A percentile compares a stretch with the other conserved stretches of the same genome.
Evolutionary conservation across 176 grass and related monocot species (phyloP).

Genomic region (Oryza nivara): DNA sequence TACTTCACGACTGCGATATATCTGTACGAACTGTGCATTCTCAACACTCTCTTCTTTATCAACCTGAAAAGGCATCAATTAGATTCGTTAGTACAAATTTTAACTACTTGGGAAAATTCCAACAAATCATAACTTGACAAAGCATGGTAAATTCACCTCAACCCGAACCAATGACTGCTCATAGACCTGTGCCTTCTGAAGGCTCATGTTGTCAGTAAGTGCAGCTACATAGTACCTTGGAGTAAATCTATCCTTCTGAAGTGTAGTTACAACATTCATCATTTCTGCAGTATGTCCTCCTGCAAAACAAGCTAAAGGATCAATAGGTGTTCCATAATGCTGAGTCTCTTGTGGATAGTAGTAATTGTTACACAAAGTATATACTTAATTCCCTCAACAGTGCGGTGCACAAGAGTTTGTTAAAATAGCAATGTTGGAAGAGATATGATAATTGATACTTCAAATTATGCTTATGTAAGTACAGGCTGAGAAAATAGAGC

Average conservation of each 20-base stretch:
- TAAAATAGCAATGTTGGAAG: neutral
- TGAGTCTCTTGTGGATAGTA: neutral
- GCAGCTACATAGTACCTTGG: slow-evolving; percentile 87
- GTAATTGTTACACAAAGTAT: neutral
- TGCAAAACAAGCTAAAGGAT: slow-evolving; percentile 34
- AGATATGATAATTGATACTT: neutral
- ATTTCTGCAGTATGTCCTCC: slow-evolving; percentile 94
- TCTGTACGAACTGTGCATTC: slow-evolving; percentile 70
- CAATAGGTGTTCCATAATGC: slow-evolving; percentile 14
- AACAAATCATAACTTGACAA: neutral
- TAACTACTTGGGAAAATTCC: slow-evolving; percentile 16
- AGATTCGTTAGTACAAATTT: neutral
- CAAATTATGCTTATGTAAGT: neutral
- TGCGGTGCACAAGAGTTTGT: neutral
- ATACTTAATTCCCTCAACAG: slow-evolving; percentile 25
- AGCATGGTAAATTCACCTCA: slow-evolving; percentile 35
- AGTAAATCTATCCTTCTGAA: slow-evolving; percentile 80
- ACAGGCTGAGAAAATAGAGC: neutral
- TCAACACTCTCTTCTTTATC: slow-evolving; percentile 37
- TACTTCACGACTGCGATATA: slow-evolving; percentile 95
- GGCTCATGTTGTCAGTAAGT: slow-evolving; percentile 92
- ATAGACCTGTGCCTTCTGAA: slow-evolving; percentile 80
- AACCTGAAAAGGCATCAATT: slow-evolving; percentile 44
- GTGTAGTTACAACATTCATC: slow-evolving; percentile 70
- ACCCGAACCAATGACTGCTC: slow-evolving; percentile 66